phyloP scores from a whole-genome alignment of 1,284 basidiomycete species.

The Ceratobasidium sp. region DNA sequence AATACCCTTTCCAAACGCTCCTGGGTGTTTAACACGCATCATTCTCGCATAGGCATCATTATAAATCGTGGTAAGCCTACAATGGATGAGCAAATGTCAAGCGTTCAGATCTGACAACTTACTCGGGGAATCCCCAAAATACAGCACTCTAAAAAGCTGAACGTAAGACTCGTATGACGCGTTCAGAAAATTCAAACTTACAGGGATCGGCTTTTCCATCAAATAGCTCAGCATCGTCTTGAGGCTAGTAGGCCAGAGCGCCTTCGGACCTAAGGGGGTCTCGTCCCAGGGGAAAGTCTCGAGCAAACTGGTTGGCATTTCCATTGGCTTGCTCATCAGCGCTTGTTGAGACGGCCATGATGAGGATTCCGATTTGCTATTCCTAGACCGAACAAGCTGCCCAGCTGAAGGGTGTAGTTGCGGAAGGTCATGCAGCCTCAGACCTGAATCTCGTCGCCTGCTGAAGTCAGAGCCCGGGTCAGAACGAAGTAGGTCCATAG shows the following conservation, averaged over 20 bases:
- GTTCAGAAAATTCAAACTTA: constrained; percentile 13
- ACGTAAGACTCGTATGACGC: not conserved
- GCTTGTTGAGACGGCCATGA: not conserved
- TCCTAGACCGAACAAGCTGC: not conserved
- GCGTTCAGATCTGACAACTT: not conserved
- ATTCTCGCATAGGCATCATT: constrained; percentile 45
- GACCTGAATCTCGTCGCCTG: not conserved
- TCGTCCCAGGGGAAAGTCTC: constrained; percentile 39
- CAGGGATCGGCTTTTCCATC: constrained; percentile 41
- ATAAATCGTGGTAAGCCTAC: constrained; percentile 38
- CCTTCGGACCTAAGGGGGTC: constrained; percentile 30
- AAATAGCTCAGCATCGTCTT: constrained; percentile 33
- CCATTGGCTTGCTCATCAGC: not conserved
- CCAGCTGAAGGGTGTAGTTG: not conserved
- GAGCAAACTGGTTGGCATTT: constrained; percentile 23
- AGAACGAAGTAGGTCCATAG: constrained; percentile 14
- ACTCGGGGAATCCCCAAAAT: constrained; percentile 45
- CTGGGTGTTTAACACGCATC: constrained; percentile 43
- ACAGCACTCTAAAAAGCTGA: constrained; percentile 18
- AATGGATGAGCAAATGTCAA: not conserved
- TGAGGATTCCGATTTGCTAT: constrained; percentile 9
- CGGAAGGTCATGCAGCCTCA: not conserved
- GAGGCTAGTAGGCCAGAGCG: constrained; percentile 38
- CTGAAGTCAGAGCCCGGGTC: not conserved
- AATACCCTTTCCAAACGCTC: constrained; percentile 38